Conservation (phyloP, 768 basidiomycete species). For the Boletus tylopilopsis region DNA sequence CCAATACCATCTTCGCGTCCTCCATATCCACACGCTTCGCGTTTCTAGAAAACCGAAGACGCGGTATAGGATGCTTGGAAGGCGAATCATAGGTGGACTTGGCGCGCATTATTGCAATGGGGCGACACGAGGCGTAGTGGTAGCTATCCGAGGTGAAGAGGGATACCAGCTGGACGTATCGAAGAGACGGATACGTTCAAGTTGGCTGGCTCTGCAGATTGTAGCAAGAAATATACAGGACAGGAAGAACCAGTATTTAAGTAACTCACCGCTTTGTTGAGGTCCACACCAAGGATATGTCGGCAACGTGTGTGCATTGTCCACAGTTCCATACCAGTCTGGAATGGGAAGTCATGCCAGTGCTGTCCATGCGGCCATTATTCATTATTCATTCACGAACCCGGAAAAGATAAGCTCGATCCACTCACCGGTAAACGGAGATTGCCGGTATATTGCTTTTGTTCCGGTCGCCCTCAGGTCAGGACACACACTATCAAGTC, state of each 20-base stretch:
- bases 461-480: no score
- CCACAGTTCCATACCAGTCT: constrained; percentile 18
- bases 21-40: constrained; percentile 15
- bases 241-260: constrained; percentile 20
- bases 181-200: constrained; percentile 8
- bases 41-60: constrained; percentile 10
- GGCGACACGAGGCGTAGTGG: neutral
- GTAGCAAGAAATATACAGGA: neutral
- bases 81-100: constrained; percentile 5
- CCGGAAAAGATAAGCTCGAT: constrained; percentile 6
- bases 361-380: constrained; percentile 7
- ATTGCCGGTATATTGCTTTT: constrained; percentile 12
- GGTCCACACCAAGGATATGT: constrained; percentile 3
- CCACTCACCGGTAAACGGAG: constrained; percentile 12
- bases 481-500: no score
- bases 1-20: constrained; percentile 15
- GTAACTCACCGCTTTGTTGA: constrained; percentile 13
- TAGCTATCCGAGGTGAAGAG: neutral
- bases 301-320: constrained; percentile 18
- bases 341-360: constrained; percentile 7
- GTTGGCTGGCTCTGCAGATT: neutral
- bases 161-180: neutral
- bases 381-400: constrained; percentile 10
- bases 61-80: constrained; percentile 6
- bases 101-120: constrained; percentile 11